These are phyloP conservation scores for Chrysopogon serrulatus DNA, from an alignment of 176 grass and related monocot genomes.

Conservation along the genomic window DNA sequence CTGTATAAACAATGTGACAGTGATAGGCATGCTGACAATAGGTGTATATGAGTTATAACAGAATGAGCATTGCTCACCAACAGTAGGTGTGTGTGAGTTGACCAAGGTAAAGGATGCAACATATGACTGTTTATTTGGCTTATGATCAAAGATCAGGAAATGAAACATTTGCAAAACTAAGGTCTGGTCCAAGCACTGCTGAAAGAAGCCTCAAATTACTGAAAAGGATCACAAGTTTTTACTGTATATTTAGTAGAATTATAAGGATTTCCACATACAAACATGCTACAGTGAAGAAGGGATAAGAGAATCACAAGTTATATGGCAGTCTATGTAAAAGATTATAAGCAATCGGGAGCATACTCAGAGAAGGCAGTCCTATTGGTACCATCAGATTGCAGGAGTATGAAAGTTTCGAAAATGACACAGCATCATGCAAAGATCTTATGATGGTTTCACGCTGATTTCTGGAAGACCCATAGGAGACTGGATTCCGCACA, in stretches of 20 bases:
- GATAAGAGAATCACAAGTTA: background rate
- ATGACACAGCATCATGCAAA: constrained; percentile 79
- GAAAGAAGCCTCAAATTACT: background rate
- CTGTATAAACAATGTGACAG: background rate
- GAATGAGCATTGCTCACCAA: background rate
- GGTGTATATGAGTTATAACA: background rate
- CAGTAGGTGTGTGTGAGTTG: background rate
- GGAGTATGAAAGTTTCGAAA: constrained; percentile 73
- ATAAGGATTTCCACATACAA: background rate
- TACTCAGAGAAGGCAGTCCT: constrained; percentile 81
- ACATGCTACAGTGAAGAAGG: background rate
- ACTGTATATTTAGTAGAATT: constrained; percentile 9
- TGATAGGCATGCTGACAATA: background rate
- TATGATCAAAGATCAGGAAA: background rate
- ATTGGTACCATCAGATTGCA: constrained; percentile 83
- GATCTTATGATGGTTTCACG: constrained; percentile 57
- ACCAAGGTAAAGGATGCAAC: background rate
- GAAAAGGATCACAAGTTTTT: background rate
- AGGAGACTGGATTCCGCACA: constrained; percentile 57
- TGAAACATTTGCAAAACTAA: background rate
- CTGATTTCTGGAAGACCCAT: constrained; percentile 49
- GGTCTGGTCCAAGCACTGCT: background rate
- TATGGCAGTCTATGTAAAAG: background rate
- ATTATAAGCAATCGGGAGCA: constrained; percentile 4
- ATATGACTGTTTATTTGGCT: background rate